These are phyloP conservation scores for Neurospora terricola DNA, from an alignment of 495 filamentous ascomycete species.

Conservation along the genomic window DNA sequence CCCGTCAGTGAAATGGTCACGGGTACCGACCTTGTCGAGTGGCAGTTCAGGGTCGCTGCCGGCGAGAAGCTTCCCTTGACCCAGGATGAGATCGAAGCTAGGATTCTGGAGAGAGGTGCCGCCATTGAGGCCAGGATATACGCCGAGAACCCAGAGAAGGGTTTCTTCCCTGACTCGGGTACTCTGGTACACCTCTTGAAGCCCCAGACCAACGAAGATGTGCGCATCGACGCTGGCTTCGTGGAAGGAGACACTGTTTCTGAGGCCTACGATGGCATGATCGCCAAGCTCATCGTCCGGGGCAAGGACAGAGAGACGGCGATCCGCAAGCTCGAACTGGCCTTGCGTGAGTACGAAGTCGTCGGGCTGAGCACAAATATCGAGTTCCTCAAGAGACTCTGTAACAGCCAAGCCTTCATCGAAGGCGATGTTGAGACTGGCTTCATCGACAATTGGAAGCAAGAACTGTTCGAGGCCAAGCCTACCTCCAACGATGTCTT, in stretches of 20 bases:
- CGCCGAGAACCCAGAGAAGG: slow-evolving; percentile 81
- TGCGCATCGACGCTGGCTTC: slow-evolving; percentile 90
- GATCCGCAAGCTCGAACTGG: slow-evolving; percentile 70
- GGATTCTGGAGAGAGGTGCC: slow-evolving; percentile 67
- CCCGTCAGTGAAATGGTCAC: slow-evolving; percentile 97
- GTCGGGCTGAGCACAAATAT: slow-evolving; percentile 92
- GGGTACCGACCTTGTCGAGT: slow-evolving; percentile 86
- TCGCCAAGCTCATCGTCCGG: slow-evolving; percentile 92
- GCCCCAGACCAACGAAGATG: slow-evolving; percentile 54
- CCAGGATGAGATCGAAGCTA: slow-evolving; percentile 68
- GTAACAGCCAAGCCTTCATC: slow-evolving; percentile 70
- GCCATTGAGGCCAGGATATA: slow-evolving; percentile 96
- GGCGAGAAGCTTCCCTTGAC: slow-evolving; percentile 78
- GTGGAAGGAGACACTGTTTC: slow-evolving; percentile 84
- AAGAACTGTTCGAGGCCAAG: slow-evolving; percentile 55
- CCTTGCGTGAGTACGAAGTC: slow-evolving; percentile 82
- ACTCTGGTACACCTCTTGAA: slow-evolving; percentile 71
- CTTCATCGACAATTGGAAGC: slow-evolving; percentile 80
- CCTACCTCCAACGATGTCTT: slow-evolving; percentile 54
- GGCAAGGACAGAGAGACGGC: slow-evolving; percentile 70
- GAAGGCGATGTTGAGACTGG: slow-evolving; percentile 89
- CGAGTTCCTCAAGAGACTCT: slow-evolving; percentile 85
- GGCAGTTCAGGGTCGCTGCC: slow-evolving; percentile 90
- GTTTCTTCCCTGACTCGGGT: slow-evolving; percentile 94
- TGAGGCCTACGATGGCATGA: slow-evolving; percentile 98